Evolutionary conservation across 768 basidiomycete species (phyloP).

Genomic region (Polyporus arcularius): DNA sequence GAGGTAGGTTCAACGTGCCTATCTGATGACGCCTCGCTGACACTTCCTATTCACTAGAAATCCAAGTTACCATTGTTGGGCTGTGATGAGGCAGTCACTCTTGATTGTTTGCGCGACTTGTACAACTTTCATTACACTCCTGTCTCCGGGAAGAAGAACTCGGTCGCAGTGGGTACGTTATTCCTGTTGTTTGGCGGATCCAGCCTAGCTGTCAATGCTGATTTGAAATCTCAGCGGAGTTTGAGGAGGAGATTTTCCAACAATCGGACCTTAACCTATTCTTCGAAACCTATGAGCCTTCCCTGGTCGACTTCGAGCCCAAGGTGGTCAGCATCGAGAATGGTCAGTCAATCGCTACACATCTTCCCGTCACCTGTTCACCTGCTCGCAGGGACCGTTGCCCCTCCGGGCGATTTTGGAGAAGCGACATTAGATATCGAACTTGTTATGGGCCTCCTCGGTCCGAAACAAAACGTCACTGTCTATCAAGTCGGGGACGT

Average conservation of each 20-base stretch:
- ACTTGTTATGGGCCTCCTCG: constrained; percentile 47
- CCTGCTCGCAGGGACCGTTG: constrained; percentile 20
- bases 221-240: constrained; percentile 35
- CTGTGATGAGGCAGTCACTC: constrained; percentile 25
- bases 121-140: constrained; percentile 32
- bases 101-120: constrained; percentile 31
- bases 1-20: neutral
- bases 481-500: constrained; percentile 21
- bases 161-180: constrained; percentile 29
- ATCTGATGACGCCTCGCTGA: neutral
- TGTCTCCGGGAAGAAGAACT: constrained; percentile 25
- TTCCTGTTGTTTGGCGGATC: too few species aligned
- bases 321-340: constrained; percentile 32
- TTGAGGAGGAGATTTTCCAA: constrained; percentile 42
- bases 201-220: neutral
- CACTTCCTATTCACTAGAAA: neutral
- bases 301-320: constrained; percentile 41
- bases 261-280: constrained; percentile 44
- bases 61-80: neutral
- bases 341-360: constrained; percentile 30
- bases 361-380: neutral
- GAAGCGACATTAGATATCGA: constrained; percentile 39
- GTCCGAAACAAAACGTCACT: constrained; percentile 12
- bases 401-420: constrained; percentile 23
- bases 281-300: constrained; percentile 38